Evolutionary conservation across 2,329 filamentous ascomycete genomes (phyloP).

Genomic region (Diplodia mutila): DNA sequence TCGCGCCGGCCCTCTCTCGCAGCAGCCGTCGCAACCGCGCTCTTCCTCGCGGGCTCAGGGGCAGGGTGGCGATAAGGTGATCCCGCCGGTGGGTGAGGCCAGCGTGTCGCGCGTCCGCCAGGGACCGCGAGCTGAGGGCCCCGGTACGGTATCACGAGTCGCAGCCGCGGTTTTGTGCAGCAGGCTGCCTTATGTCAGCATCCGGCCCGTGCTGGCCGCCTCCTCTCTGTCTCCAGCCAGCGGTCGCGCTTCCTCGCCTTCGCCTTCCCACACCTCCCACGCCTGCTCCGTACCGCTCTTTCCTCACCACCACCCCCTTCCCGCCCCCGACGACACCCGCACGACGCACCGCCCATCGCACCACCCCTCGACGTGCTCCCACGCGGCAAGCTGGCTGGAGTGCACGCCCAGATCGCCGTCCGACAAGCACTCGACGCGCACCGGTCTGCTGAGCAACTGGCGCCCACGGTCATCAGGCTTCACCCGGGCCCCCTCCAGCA

Average conservation of each 20-base stretch:
- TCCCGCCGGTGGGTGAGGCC: background rate
- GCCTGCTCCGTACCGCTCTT: slow-evolving; percentile 15
- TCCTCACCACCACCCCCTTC: slow-evolving; percentile 16
- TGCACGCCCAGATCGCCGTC: slow-evolving; percentile 18
- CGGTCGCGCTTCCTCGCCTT: slow-evolving; percentile 23
- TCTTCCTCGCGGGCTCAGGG: slow-evolving; percentile 2
- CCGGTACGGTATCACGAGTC: slow-evolving; percentile 15
- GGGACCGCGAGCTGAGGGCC: slow-evolving; percentile 4
- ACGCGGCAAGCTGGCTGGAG: slow-evolving; percentile 17
- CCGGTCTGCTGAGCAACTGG: slow-evolving; percentile 27
- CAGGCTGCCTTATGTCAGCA: slow-evolving; percentile 17
- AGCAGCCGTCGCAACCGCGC: slow-evolving; percentile 5
- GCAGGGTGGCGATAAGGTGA: slow-evolving; percentile 22
- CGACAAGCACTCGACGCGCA: slow-evolving; percentile 24
- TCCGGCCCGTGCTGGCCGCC: slow-evolving; percentile 19
- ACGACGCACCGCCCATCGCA: slow-evolving; percentile 9
- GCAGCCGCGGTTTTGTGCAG: slow-evolving; percentile 13
- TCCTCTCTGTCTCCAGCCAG: slow-evolving; percentile 21
- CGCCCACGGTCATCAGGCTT: slow-evolving; percentile 21
- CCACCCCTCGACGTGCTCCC: background rate
- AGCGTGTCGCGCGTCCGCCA: slow-evolving; percentile 20
- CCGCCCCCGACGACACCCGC: slow-evolving; percentile 12
- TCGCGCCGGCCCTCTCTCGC: slow-evolving; percentile 6
- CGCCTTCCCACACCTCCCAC: slow-evolving; percentile 20
- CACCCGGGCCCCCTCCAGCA: slow-evolving; percentile 25